Base-by-base conservation (phyloP, 768 basidiomycete species). In the Polyporus arcularius region DNA sequence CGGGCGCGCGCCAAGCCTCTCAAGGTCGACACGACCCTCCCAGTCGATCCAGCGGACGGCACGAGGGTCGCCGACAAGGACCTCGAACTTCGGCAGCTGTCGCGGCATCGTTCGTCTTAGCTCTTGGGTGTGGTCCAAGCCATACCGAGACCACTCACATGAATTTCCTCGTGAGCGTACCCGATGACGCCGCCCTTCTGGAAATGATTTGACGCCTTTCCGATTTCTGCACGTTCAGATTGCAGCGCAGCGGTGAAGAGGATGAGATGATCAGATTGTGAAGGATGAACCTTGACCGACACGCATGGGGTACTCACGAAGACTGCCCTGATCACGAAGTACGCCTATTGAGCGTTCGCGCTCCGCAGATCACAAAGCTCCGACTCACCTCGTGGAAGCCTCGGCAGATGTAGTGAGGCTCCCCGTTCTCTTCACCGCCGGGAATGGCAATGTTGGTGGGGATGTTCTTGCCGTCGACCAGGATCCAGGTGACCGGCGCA, bases 111-210 rank as follows among this genome's bases (percentile, higher is more conserved):
- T 26, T 28, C 35, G 35, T 35, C 35, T 35, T 35, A 35, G 35
- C 35, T 7, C 35, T 35, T 6, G 6, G 35, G 11, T 11, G 35
- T 35, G 35, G 6, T 11, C 35, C 35, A 35, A 35, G 35, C 35
- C 35, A 35, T 35, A 11, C 35, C 35, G 35, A 12, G 6, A 40
- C 15, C 21, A 67, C 75, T 47, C 71, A 88, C 89, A 2, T 86
- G 80, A 46, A 84, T 75, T 67, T 86, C 87, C 4, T 85, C 75
- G 63, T 83, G 75, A 48, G 73, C 76, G 68, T 80, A 89, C 15
- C 89, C 88, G 54, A 91, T 80, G 43, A 83, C 81, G 18, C 78
- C 85, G 7, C 90, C 89, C 64, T 85, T 81, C 68, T 83, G 68
- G 74, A 87, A 85, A 16, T 74, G 75, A 3, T 70, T 62, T 30